Evolutionary conservation across 148 eudicot genomes (phyloP), one percentile per base, ranked within the genome.

Genomic region (Silene latifolia): DNA sequence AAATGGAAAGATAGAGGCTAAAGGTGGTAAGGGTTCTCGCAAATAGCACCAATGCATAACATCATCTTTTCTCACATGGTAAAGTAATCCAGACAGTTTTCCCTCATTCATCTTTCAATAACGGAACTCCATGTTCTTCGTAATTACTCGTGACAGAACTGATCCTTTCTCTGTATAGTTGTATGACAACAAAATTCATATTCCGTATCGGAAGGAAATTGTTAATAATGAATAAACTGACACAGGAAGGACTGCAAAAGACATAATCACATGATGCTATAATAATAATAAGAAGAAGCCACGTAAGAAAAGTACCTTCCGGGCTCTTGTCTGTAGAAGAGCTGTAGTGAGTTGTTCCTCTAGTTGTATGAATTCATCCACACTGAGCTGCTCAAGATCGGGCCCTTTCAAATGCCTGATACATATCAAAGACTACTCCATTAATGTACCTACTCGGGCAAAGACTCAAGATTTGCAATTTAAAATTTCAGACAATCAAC

Each of bases 321-420:
- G 84, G 19, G 78, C 58, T 78, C 85, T 86, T 17, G 82, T 81
- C 20, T 85, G 85, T 46, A 63, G 2, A 54, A 88, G 80, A 48
- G 91, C 86, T 67, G 74, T 77, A 72, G 72, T 67, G 42, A 88
- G 78, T 74, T 86, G 83, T 51, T 74, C 72, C 78, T 88, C 89
- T 56, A 86, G 73, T 67, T 78, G 81, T 58, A 75, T 57, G 32
- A 84, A 80, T 74, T 86, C 87, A 47, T 80, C 70, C 14, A 81
- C 39, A 69, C 81, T 83, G 4, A 81, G 80, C 20, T 83, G 56
- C 21, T 82, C 85, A 61, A 71, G 63, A 48, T 76, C 67, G 60
- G 84, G 65, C 53, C 80, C 80, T 7, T 72, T 80, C 21, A 86
- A 69, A 54, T 68, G 74, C 72, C 91, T 88, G 84, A 0, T 46